Evolutionary conservation across 2,329 filamentous ascomycete genomes (phyloP).

Genomic region (Pyricularia sp.): DNA sequence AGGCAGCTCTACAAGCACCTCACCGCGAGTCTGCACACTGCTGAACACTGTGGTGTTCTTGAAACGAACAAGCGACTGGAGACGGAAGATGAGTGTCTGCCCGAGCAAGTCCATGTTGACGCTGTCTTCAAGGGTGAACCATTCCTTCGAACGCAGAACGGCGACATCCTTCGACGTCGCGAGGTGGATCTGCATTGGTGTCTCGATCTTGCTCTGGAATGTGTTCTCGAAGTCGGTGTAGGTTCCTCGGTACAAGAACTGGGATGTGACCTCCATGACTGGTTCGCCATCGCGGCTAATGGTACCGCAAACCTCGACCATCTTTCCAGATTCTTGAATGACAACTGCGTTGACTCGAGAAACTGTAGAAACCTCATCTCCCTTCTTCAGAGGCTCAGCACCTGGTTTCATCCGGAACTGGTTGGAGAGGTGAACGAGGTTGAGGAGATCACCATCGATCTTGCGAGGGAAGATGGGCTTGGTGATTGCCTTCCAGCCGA

Average conservation of each 20-base stretch:
- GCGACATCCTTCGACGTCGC: slow-evolving; percentile 83
- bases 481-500: slow-evolving; percentile 97
- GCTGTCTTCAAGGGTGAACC: slow-evolving; percentile 72
- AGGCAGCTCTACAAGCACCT: slow-evolving; percentile 85
- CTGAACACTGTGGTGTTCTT: slow-evolving; percentile 91
- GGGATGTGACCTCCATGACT: slow-evolving; percentile 97
- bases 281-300: slow-evolving; percentile 71
- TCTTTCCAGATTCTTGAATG: slow-evolving; percentile 97
- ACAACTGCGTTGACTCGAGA: slow-evolving; percentile 95
- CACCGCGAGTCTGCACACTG: slow-evolving; percentile 79
- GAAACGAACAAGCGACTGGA: slow-evolving; percentile 82
- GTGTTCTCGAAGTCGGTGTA: slow-evolving; percentile 97
- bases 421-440: slow-evolving; percentile 93
- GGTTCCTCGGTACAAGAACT: slow-evolving; percentile 88
- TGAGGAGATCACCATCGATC: slow-evolving; percentile 91
- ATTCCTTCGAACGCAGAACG: slow-evolving; percentile 90
- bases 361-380: slow-evolving; percentile 81
- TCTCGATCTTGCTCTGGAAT: slow-evolving; percentile 95
- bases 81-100: slow-evolving; percentile 90
- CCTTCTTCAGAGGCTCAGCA: slow-evolving; percentile 88
- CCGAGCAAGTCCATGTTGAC: slow-evolving; percentile 73
- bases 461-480: slow-evolving; percentile 97
- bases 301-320: slow-evolving; percentile 99
- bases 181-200: slow-evolving; percentile 84
- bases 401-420: slow-evolving; percentile 97